A percentile compares a stretch with the other conserved stretches of the same genome.
Evolutionary conservation across 257 asterid species (phyloP).

Genomic region (Capsicum rhomboideum): DNA sequence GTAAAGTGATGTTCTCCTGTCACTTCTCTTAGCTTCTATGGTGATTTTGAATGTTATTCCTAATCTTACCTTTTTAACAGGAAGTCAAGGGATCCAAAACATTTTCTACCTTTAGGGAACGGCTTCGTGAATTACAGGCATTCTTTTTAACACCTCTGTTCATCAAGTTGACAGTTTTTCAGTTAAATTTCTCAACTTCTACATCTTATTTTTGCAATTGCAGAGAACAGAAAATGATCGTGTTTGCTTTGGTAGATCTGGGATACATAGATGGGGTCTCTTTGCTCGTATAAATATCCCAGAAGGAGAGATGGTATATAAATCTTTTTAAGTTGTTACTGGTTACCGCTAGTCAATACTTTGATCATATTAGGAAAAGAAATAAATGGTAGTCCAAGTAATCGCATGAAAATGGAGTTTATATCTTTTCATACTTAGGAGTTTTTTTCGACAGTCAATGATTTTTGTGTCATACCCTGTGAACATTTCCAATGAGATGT

Average conservation of each 20-base stretch:
- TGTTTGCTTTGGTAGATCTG: conserved; percentile 97
- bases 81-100: conserved; percentile 52
- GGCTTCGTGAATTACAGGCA: conserved; percentile 93
- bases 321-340: not conserved
- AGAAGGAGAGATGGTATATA: conserved; percentile 93
- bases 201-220: conserved; percentile 8
- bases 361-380: not conserved
- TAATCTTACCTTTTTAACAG: conserved; percentile 34
- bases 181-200: not conserved
- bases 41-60: not conserved
- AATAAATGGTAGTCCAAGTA: not conserved
- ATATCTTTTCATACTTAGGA: not conserved
- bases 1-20: not conserved
- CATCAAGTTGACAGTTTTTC: not conserved
- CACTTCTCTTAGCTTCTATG: not conserved
- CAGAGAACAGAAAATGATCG: conserved; percentile 91
- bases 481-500: not conserved
- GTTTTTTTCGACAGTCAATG: not conserved
- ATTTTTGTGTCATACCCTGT: not conserved
- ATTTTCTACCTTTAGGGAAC: conserved; percentile 78
- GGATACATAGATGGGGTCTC: conserved; percentile 97
- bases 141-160: not conserved
- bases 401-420: not conserved
- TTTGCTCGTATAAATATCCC: conserved; percentile 80
- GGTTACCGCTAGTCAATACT: not conserved